Evolutionary conservation across 202 grass and related monocot species (phyloP), one percentile per base, ranked within the genome.

Genomic region (Thinopyrum obtusiflorum): DNA sequence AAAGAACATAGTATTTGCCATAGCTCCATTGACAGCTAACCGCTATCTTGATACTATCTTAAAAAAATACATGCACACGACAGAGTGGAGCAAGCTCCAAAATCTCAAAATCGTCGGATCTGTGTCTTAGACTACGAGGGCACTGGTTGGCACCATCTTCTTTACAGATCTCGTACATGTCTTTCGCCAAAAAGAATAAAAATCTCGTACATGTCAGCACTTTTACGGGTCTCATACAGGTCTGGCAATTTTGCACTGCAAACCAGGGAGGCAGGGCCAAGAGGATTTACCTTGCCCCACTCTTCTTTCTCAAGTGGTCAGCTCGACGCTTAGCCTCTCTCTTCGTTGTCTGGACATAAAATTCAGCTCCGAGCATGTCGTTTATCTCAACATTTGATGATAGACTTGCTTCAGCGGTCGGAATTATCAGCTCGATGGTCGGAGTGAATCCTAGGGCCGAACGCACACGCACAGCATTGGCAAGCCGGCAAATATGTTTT

Each of bases 281-380:
- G 67, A 79, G 7, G 53, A 10, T 65, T 83, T 87, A 77, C 78
- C 78, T n/a, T n/a, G n/a, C n/a, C n/a, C n/a, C n/a, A n/a, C n/a
- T 91, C 91, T 85, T 91, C 47, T 92, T 91, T 67, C 77, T 75
- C 68, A 79, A 47, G 70, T 81, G 47, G 51, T 88, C 93, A 51
- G 79, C 80, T 61, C 97, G 91, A 36, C 87, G 88, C 53, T 90
- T 88, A 15, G 86, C 90, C 59, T 93, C 97, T n/a, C n/a, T n/a
- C n/a, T 96, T 92, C 7, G 88, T 92, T 1, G 87, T 97, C 83
- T 91, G 91, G 18, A 99, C 93, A 73, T 87, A 91, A 68, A 99
- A 99, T 32, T 97, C 97, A 11, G 92, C 90, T 4, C 92, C 93
- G 21, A 99, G 93, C 88, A 99, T 96, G 78, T 90, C 90, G 26